phyloP scores from a whole-genome alignment of 2,329 filamentous ascomycete species.

The Pseudocercospora fuligena region DNA sequence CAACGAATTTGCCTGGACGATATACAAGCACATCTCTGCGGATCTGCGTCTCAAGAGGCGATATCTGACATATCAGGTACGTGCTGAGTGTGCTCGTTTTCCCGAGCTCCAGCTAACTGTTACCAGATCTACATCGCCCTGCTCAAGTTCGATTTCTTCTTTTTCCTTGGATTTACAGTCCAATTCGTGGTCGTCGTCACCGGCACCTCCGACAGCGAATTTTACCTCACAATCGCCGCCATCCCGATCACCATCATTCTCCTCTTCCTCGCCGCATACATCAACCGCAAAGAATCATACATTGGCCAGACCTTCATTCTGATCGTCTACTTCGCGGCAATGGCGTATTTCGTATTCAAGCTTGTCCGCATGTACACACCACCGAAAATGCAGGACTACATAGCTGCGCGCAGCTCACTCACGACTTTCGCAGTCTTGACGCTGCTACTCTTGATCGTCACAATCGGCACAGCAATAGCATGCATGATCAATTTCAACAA shows the following conservation, averaged over 20 bases:
- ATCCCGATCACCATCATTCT: slow-evolving; percentile 91
- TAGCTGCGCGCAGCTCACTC: slow-evolving; percentile 79
- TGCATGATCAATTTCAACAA: slow-evolving; percentile 91
- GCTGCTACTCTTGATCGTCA: slow-evolving; percentile 83
- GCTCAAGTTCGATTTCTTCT: slow-evolving; percentile 99
- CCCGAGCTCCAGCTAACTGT: slow-evolving; percentile 5
- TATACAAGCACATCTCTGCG: slow-evolving; percentile 98
- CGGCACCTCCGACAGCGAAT: slow-evolving; percentile 71
- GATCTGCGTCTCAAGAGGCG: slow-evolving; percentile 96
- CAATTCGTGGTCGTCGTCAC: slow-evolving; percentile 95
- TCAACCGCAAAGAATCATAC: slow-evolving; percentile 81
- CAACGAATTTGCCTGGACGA: slow-evolving; percentile 98
- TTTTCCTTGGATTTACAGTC: slow-evolving; percentile 97
- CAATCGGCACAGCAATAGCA: slow-evolving; percentile 82
- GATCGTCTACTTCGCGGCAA: slow-evolving; percentile 80
- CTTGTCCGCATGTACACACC: slow-evolving; percentile 88
- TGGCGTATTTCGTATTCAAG: slow-evolving; percentile 98
- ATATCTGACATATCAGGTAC: slow-evolving; percentile 93
- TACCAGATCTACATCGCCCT: slow-evolving; percentile 91
- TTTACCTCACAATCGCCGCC: slow-evolving; percentile 83
- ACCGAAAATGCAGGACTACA: slow-evolving; percentile 61
- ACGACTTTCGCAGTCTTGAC: slow-evolving; percentile 95
- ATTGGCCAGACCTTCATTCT: slow-evolving; percentile 78
- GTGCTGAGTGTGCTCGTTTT: not conserved
- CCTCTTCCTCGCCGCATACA: slow-evolving; percentile 81